Conservation (phyloP, 768 basidiomycete species). For the Artomyces pyxidatus region DNA sequence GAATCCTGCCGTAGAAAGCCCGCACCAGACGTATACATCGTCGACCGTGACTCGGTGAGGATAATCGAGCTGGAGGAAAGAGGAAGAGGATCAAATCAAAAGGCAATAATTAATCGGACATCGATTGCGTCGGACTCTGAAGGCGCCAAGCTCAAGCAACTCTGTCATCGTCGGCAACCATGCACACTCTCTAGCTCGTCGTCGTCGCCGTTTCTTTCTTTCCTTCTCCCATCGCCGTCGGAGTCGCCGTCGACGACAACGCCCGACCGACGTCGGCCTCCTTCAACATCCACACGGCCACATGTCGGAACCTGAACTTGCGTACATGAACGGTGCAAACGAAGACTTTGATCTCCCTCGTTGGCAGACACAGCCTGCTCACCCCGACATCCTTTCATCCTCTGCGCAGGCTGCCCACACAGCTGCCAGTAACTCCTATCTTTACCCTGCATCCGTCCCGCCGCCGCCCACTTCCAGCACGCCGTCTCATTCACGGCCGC, state of each 20-base stretch:
- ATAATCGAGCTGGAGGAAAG: neutral
- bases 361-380: slow-evolving; percentile 40
- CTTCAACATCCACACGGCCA: too few relatives aligned
- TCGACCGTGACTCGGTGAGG: too few relatives aligned
- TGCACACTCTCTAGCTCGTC: neutral
- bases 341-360: slow-evolving; percentile 71
- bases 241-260: slow-evolving; percentile 7
- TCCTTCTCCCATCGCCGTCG: neutral
- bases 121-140: slow-evolving; percentile 9
- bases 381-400: slow-evolving; percentile 41
- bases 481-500: slow-evolving; percentile 30
- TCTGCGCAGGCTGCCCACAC: slow-evolving; percentile 52
- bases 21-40: too few relatives aligned
- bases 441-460: slow-evolving; percentile 40
- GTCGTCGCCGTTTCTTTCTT: neutral
- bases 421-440: slow-evolving; percentile 42
- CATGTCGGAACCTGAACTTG: slow-evolving; percentile 72
- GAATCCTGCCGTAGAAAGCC: too few relatives aligned
- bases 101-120: slow-evolving; percentile 4
- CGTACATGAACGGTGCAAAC: slow-evolving; percentile 70
- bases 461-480: slow-evolving; percentile 36
- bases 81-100: slow-evolving; percentile 8
- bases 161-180: neutral
- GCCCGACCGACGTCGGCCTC: slow-evolving; percentile 6
- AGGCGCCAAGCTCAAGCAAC: neutral